These are phyloP conservation scores for Leccinum uliginosum DNA, from an alignment of 768 basidiomycete genomes.

Conservation along the genomic window DNA sequence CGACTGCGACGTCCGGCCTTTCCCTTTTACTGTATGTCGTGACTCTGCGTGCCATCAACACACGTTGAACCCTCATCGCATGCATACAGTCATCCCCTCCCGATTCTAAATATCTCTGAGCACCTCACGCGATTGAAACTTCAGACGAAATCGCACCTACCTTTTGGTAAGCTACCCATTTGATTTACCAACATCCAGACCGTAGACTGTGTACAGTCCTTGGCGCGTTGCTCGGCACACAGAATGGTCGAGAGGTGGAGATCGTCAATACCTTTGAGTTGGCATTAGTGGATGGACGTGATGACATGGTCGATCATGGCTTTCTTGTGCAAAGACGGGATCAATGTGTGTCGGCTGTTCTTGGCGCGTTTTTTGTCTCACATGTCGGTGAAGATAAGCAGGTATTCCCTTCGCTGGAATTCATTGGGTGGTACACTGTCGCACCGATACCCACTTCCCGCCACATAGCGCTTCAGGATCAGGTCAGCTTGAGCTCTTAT, in stretches of 20 bases:
- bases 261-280: conserved; percentile 97
- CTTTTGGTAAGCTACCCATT: conserved; percentile 52
- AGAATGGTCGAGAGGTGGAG: conserved; percentile 91
- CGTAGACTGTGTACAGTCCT: conserved; percentile 52
- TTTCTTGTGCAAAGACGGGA: conserved; percentile 82
- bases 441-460: conserved; percentile 65
- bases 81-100: conserved; percentile 79
- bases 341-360: conserved; percentile 58
- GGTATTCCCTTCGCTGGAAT: conserved; percentile 95
- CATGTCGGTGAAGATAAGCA: conserved; percentile 71
- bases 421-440: conserved; percentile 97
- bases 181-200: neutral
- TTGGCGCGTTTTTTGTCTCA: conserved; percentile 4
- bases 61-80: conserved; percentile 10
- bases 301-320: conserved; percentile 66
- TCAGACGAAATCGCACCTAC: conserved; percentile 54
- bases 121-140: conserved; percentile 85
- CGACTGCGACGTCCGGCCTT: conserved; percentile 67
- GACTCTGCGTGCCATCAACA: neutral
- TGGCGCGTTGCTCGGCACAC: conserved; percentile 91
- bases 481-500: conserved; percentile 42
- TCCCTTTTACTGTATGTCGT: conserved; percentile 65
- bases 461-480: conserved; percentile 83
- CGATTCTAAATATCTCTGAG: conserved; percentile 95
- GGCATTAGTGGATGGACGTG: conserved; percentile 51